Conservation (phyloP, 228 moss, liverwort and hornwort species). For the Sphagnum fallax region DNA sequence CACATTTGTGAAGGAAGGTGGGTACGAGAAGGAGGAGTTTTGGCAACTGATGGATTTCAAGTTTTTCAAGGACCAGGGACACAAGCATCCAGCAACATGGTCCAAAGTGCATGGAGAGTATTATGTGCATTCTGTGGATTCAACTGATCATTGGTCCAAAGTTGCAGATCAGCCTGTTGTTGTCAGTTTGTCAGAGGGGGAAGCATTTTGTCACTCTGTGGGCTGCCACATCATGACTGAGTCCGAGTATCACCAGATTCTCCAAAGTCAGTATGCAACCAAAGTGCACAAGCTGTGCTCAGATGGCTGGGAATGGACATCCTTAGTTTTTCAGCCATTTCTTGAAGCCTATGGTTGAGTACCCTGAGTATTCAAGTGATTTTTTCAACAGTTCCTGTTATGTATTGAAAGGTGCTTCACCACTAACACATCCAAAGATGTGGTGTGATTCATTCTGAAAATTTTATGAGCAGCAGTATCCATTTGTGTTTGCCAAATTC, state of each 20-base stretch:
- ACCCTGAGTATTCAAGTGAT: conserved; percentile 30
- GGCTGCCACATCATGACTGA: conserved; percentile 28
- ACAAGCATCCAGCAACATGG: conserved; percentile 31
- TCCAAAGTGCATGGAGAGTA: conserved; percentile 18
- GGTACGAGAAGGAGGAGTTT: conserved; percentile 18
- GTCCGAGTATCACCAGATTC: conserved; percentile 26
- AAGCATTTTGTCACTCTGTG: conserved; percentile 32
- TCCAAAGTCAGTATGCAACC: conserved; percentile 10
- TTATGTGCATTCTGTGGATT: conserved; percentile 23
- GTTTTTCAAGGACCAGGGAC: conserved; percentile 18
- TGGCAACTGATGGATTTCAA: conserved; percentile 25
- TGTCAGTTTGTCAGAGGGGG: conserved; percentile 33
- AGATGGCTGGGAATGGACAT: conserved; percentile 42
- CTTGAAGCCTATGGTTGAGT: conserved; percentile 33
- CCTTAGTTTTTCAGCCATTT: conserved; percentile 23
- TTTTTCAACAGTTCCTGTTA: conserved; percentile 27
- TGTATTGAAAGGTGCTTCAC: conserved; percentile 34
- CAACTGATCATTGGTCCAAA: conserved; percentile 33
- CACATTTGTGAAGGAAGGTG: conserved; percentile 29
- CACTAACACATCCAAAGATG: conserved; percentile 26
- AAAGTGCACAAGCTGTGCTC: conserved; percentile 15
- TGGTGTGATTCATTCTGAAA: conserved; percentile 30
- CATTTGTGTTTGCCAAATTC: conserved; percentile 33
- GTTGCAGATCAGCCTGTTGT: conserved; percentile 26
- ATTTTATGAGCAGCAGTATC: conserved; percentile 30